Evolutionary conservation across 2,329 filamentous ascomycete species (phyloP).

Genomic region (Exophiala sp.): DNA sequence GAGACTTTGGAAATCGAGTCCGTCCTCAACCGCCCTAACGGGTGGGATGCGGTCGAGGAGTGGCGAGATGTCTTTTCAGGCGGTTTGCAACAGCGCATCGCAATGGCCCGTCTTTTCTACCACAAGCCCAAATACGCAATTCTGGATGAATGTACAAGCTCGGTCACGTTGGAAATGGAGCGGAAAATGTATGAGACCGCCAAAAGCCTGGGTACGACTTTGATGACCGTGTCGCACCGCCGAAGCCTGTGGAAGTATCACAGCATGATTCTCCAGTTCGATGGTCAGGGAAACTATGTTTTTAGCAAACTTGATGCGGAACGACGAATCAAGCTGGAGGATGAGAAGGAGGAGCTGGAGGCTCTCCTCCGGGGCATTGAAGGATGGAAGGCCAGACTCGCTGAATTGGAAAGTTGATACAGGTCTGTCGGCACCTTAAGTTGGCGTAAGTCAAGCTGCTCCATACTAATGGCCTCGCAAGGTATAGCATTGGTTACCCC

Average conservation of each 20-base stretch:
- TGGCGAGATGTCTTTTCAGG: conserved; percentile 93
- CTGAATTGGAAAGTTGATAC: conserved; percentile 23
- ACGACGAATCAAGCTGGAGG: conserved; percentile 74
- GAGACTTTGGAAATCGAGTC: conserved; percentile 74
- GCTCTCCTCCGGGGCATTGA: conserved; percentile 76
- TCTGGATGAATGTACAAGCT: conserved; percentile 91
- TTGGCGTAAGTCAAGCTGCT: too few relatives aligned
- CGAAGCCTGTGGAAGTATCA: conserved; percentile 96
- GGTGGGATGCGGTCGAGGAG: conserved; percentile 91
- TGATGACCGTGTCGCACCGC: conserved; percentile 94
- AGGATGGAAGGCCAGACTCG: conserved; percentile 75
- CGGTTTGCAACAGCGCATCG: conserved; percentile 89
- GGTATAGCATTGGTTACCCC: too few relatives aligned
- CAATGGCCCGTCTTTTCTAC: conserved; percentile 94
- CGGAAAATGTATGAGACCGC: conserved; percentile 96
- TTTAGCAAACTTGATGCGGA: conserved; percentile 90
- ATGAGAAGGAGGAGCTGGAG: conserved; percentile 93
- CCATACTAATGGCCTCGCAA: too few relatives aligned
- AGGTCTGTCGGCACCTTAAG: too few relatives aligned
- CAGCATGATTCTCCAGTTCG: conserved; percentile 88
- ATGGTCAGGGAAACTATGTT: conserved; percentile 84
- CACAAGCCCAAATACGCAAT: conserved; percentile 91
- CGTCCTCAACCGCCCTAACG: conserved; percentile 70
- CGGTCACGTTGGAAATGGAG: conserved; percentile 91
- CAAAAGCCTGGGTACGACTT: conserved; percentile 81